phyloP scores from a whole-genome alignment of 2,329 filamentous ascomycete species.

The Cercospora zeae-maydis region DNA sequence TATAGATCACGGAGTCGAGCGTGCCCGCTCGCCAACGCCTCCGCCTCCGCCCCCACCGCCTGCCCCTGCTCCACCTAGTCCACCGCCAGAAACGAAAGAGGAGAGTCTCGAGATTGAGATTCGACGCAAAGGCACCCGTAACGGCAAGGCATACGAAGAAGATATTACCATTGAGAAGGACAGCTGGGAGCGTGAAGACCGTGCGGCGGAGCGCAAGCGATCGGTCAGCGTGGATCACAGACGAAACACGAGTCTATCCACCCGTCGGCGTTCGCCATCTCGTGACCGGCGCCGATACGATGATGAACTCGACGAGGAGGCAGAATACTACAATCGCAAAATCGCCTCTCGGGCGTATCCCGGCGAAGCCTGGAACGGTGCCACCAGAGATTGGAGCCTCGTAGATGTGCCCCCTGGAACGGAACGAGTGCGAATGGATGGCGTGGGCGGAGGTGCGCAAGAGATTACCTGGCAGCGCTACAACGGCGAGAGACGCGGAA shows the following conservation, averaged over 20 bases:
- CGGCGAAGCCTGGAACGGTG: constrained; percentile 71
- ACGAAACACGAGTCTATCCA: constrained; percentile 27
- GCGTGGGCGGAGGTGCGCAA: constrained; percentile 67
- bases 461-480: constrained; percentile 78
- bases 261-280: constrained; percentile 39
- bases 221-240: constrained; percentile 23
- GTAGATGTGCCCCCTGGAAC: constrained; percentile 82
- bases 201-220: constrained; percentile 35
- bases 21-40: constrained; percentile 46
- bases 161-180: constrained; percentile 63
- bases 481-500: constrained; percentile 70
- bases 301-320: constrained; percentile 52
- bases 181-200: constrained; percentile 39
- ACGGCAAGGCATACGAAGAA: constrained; percentile 56
- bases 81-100: constrained; percentile 37
- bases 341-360: constrained; percentile 64
- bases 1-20: constrained; percentile 68
- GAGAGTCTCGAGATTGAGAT: constrained; percentile 56
- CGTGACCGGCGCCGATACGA: constrained; percentile 49
- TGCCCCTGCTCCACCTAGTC: constrained; percentile 46
- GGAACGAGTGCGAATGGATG: constrained; percentile 77
- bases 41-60: constrained; percentile 37
- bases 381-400: constrained; percentile 73
- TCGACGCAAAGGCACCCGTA: constrained; percentile 47
- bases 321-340: constrained; percentile 64